Evolutionary conservation across 352 stramenopile genomes (phyloP).

Genomic region (Globisporangium splendens): DNA sequence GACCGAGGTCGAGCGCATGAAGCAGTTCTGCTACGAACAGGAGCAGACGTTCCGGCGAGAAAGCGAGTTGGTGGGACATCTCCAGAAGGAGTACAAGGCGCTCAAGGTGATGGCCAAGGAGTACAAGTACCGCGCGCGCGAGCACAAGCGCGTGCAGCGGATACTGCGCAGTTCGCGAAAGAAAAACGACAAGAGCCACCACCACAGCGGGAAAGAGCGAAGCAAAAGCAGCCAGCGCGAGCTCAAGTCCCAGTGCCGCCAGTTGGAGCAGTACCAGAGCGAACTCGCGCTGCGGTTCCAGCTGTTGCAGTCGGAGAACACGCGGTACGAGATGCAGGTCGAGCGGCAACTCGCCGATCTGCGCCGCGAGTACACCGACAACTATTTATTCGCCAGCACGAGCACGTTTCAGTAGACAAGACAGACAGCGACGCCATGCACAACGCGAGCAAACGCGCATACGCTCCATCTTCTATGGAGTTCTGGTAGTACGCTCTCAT

Average conservation of each 20-base stretch:
- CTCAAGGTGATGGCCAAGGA: constrained; percentile 37
- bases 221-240: constrained; percentile 16
- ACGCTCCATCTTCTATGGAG: background rate
- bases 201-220: constrained; percentile 1
- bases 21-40: constrained; percentile 27
- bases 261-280: constrained; percentile 35
- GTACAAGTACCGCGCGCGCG: constrained; percentile 29
- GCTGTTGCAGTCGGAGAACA: constrained; percentile 58
- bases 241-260: constrained; percentile 44
- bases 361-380: constrained; percentile 59
- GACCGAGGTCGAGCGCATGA: constrained; percentile 27
- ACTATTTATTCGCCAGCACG: constrained; percentile 54
- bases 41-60: constrained; percentile 30
- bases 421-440: background rate
- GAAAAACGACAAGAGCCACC: constrained; percentile 15
- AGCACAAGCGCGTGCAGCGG: constrained; percentile 29
- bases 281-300: constrained; percentile 52
- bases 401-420: constrained; percentile 8
- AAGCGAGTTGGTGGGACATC: constrained; percentile 20
- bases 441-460: no score
- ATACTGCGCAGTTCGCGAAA: constrained; percentile 19
- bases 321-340: constrained; percentile 47
- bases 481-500: no score
- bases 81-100: constrained; percentile 34
- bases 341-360: constrained; percentile 50